A percentile compares a stretch with the other conserved stretches of the same genome.
These are phyloP conservation scores for Pseudogymnoascus pannorum DNA, from an alignment of 2,329 filamentous ascomycete species.

Conservation along the genomic window DNA sequence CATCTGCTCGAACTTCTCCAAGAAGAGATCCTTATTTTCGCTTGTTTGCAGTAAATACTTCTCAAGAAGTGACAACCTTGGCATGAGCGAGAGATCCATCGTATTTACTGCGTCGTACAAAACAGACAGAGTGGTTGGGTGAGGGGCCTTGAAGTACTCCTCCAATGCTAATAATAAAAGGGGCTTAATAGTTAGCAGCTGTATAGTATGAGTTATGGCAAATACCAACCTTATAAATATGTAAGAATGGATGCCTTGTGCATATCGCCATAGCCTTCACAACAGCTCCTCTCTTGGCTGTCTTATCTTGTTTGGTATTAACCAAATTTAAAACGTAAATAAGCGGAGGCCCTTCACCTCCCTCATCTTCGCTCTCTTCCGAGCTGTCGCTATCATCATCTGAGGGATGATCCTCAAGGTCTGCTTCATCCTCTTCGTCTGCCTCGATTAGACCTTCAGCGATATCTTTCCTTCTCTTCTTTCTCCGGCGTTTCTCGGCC, in stretches of 20 bases:
- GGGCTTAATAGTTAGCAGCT: conserved; percentile 47
- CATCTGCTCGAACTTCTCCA: conserved; percentile 96
- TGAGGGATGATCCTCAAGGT: conserved; percentile 40
- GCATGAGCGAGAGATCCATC: conserved; percentile 95
- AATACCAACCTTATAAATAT: conserved; percentile 83
- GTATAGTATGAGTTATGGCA: conserved; percentile 10
- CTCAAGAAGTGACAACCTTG: conserved; percentile 74
- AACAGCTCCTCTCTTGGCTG: conserved; percentile 83
- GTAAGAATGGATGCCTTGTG: conserved; percentile 91
- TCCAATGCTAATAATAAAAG: conserved; percentile 84
- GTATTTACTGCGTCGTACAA: conserved; percentile 89
- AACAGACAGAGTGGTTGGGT: conserved; percentile 77
- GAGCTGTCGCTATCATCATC: conserved; percentile 43
- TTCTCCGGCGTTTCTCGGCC: conserved; percentile 43
- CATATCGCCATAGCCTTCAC: conserved; percentile 99
- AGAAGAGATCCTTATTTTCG: conserved; percentile 91
- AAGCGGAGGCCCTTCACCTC: conserved; percentile 76
- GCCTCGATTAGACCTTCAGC: conserved; percentile 41
- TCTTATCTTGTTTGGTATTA: conserved; percentile 95
- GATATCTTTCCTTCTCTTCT: conserved; percentile 45
- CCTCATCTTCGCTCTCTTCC: conserved; percentile 58
- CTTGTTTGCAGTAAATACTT: conserved; percentile 79
- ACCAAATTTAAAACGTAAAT: conserved; percentile 97
- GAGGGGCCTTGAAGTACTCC: conserved; percentile 91
- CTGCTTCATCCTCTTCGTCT: conserved; percentile 37